A percentile compares a stretch with the other conserved stretches of the same genome.
Conservation (phyloP, 805 yeast genomes). For the baker's yeast (Saccharomyces cerevisiae) region DNA sequence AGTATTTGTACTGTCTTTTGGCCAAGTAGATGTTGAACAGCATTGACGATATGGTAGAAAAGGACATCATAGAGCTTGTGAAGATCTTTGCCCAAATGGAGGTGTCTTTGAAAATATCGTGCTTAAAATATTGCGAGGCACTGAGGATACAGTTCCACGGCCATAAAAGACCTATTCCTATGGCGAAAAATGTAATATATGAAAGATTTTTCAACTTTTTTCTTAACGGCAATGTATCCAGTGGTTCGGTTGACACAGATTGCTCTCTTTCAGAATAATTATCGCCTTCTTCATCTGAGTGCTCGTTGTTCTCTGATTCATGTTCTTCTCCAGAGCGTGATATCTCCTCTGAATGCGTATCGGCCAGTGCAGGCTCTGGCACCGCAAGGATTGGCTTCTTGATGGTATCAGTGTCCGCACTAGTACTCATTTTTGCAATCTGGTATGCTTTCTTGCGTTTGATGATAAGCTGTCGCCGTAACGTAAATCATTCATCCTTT, state of each 20-base stretch:
- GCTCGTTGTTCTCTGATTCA: background rate
- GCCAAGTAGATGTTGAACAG: conserved; percentile 53
- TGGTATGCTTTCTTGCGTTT: background rate
- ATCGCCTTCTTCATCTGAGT: background rate
- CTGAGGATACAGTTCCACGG: conserved; percentile 93
- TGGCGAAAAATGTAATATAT: conserved; percentile 53
- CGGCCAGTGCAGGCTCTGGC: background rate
- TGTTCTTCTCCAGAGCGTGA: background rate
- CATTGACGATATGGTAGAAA: conserved; percentile 64
- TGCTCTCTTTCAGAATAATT: background rate
- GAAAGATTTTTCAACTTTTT: conserved; percentile 16
- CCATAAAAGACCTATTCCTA: conserved; percentile 83
- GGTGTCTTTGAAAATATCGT: conserved; percentile 42
- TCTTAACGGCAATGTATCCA: conserved; percentile 6
- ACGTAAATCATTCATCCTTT: background rate
- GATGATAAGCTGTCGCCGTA: background rate
- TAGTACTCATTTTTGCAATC: background rate
- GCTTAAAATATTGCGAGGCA: conserved; percentile 73
- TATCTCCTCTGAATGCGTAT: background rate
- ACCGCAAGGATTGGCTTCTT: background rate
- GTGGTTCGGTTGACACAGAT: background rate
- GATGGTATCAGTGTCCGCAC: background rate
- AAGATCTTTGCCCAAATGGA: conserved; percentile 49
- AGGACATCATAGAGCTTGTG: conserved; percentile 82
- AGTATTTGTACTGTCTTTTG: conserved; percentile 51